Base-by-base conservation (phyloP, 2,329 filamentous ascomycete genomes). In the Penicillium occitanis region DNA sequence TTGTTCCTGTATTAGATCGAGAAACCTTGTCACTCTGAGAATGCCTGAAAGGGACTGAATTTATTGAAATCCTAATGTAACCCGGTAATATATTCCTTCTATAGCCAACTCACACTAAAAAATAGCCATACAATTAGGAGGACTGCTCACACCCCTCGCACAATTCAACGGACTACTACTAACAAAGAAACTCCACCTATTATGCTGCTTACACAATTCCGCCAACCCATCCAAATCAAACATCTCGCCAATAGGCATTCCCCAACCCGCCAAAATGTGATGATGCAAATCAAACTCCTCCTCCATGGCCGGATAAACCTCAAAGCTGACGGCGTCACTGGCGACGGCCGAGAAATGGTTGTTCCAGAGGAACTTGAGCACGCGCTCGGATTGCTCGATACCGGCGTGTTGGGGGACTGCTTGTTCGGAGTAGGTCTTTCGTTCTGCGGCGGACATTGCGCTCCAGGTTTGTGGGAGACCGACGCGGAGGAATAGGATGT, bases 311-410 rank as follows among this genome's bases (percentile, higher is more conserved):
- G 81, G 80, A 70, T 81, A 84, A 2, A 82, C 82, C 71, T 88
- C 87, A 69, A 86, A 85, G 7, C 81, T 82, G n/a, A 87, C 83
- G 46, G 83, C 82, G 66, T 89, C 87, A 1, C 86, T 85, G 0
- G 84, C 87, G 1, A 88, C 82, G 0, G 86, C 87, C 0, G 85
- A 78, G 72, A 89, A 88, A 55, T 83, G 80, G 64, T 83, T 79
- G 63, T 88, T 83, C 85, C 86, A 88, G 22, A 88, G 76, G 81
- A 87, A 89, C 14, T 82, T 78, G 7, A 87, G 77, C 11, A 83
- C 75, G 3, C 74, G 75, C 70, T 78, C 76, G 19, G 74, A 78
- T 68, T 78, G 77, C 69, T 78, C 77, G 19, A 78, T 72, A 0
- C 77, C 77, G 6, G 75, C 73, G 68, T 78, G 76, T 44, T 75